These are phyloP conservation scores for Crithidia thermophila DNA, from an alignment of 208 protist species.

Conservation along the genomic window DNA sequence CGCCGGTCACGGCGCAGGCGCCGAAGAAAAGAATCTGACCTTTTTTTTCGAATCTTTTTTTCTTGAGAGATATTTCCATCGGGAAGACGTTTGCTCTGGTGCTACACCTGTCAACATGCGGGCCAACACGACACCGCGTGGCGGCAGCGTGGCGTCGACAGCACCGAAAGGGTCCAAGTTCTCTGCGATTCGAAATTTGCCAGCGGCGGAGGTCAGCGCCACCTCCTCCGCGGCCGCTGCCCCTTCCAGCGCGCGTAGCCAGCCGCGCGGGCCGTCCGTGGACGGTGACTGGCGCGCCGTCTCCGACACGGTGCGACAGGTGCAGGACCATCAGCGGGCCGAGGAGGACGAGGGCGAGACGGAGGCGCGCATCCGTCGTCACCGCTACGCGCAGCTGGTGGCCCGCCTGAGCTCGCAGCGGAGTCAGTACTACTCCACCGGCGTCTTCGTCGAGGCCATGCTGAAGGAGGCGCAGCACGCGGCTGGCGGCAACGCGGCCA, in stretches of 20 bases:
- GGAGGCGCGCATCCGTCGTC: slow-evolving; percentile 53
- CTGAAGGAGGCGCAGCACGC: slow-evolving; percentile 50
- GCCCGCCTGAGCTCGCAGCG: slow-evolving; percentile 44
- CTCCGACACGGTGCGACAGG: slow-evolving; percentile 21
- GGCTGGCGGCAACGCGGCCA: slow-evolving; percentile 35
- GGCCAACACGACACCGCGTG: neutral
- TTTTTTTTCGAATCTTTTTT: too few species aligned
- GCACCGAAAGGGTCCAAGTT: slow-evolving; percentile 9
- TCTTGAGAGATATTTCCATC: too few species aligned
- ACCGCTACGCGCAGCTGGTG: slow-evolving; percentile 80
- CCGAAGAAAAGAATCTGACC: too few species aligned
- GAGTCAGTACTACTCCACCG: slow-evolving; percentile 61
- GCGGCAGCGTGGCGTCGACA: neutral
- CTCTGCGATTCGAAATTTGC: slow-evolving; percentile 6
- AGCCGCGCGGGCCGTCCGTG: neutral
- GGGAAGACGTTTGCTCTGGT: neutral
- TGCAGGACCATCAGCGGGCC: slow-evolving; percentile 26
- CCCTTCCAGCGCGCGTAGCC: neutral
- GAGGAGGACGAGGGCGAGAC: slow-evolving; percentile 43
- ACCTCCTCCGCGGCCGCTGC: neutral
- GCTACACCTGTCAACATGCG: neutral
- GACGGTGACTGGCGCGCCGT: neutral
- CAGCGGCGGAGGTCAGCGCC: neutral
- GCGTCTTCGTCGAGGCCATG: slow-evolving; percentile 83
- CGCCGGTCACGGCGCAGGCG: too few species aligned